Evolutionary conservation across 768 basidiomycete species (phyloP).

Genomic region (Mycena albidolilacea): DNA sequence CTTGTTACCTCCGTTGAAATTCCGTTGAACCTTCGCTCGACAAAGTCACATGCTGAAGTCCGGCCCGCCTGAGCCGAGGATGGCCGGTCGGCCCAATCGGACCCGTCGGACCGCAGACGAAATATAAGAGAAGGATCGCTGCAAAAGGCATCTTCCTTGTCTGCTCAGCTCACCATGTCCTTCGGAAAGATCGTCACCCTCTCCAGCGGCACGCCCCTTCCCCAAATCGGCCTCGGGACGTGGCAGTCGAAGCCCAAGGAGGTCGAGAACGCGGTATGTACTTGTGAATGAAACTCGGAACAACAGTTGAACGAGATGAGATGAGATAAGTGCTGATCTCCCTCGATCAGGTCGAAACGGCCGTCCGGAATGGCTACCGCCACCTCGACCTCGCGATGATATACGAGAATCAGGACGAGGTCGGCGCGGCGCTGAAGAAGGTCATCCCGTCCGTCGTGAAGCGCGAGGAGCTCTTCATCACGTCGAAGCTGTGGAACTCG

Average conservation of each 20-base stretch:
- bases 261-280: slow-evolving; percentile 77
- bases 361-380: slow-evolving; percentile 82
- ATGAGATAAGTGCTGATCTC: slow-evolving; percentile 20
- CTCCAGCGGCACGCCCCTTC: slow-evolving; percentile 67
- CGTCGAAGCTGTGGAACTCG: slow-evolving; percentile 88
- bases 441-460: slow-evolving; percentile 84
- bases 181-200: slow-evolving; percentile 59
- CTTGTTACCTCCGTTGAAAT: too few relatives aligned
- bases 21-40: neutral
- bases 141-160: neutral
- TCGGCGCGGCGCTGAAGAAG: slow-evolving; percentile 81
- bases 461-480: slow-evolving; percentile 87
- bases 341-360: slow-evolving; percentile 74
- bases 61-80: neutral
- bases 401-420: slow-evolving; percentile 86
- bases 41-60: neutral
- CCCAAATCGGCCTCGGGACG: slow-evolving; percentile 87
- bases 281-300: too few relatives aligned
- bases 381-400: slow-evolving; percentile 90
- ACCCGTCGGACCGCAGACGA: neutral
- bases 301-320: neutral
- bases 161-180: slow-evolving; percentile 51
- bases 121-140: neutral
- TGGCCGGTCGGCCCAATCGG: neutral
- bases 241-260: slow-evolving; percentile 85